Percentiles rank a stretch among this genome's conserved stretches.
phyloP scores from a whole-genome alignment of 148 eudicot genomes.

The Rhododendron henanense region DNA sequence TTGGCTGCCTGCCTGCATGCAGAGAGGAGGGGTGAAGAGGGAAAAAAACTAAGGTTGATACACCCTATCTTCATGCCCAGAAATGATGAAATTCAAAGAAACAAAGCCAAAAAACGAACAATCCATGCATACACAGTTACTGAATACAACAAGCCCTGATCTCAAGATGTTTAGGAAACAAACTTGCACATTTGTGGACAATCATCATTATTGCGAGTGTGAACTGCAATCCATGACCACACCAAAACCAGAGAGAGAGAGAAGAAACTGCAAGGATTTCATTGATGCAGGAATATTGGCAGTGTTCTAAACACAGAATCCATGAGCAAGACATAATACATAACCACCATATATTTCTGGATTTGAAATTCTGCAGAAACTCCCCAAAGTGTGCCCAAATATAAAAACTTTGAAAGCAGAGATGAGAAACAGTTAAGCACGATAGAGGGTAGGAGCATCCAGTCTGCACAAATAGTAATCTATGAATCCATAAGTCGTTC shows the following conservation, averaged over 20 bases:
- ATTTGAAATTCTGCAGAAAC: background rate
- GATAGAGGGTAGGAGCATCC: background rate
- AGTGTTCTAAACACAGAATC: background rate
- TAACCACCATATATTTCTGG: background rate
- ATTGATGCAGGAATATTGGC: background rate
- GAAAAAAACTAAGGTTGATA: no score
- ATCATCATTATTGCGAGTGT: background rate
- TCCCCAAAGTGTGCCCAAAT: background rate
- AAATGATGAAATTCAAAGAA: background rate
- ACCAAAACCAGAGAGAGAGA: background rate
- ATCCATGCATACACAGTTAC: background rate
- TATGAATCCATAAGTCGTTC: slow-evolving; percentile 66
- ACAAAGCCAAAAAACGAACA: background rate
- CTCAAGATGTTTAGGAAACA: background rate
- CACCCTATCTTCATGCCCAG: background rate
- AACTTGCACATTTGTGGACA: background rate
- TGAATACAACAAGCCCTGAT: background rate
- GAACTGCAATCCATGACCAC: background rate
- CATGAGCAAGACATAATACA: background rate
- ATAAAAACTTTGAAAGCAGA: background rate
- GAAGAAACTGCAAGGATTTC: background rate
- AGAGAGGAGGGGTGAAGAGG: no score
- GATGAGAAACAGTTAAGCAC: background rate
- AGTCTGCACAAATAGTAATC: background rate
- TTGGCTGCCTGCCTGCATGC: no score